Base-by-base conservation (phyloP, 768 basidiomycete species). In the Mrakia hoshinonis region DNA sequence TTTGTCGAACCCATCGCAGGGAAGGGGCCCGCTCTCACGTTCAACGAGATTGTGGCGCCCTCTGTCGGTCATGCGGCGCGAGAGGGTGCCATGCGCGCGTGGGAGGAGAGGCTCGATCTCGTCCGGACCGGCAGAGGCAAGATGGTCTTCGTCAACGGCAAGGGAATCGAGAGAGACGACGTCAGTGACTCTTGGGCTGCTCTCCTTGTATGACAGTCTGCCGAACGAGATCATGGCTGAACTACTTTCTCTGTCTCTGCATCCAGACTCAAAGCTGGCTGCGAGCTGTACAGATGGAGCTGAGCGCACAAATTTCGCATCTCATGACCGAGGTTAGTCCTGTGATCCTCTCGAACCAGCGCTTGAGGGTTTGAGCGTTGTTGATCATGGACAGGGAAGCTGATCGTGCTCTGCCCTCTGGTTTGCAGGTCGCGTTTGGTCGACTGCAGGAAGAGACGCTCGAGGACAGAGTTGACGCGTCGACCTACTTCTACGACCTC, bases 401-500 rank as follows among this genome's bases (percentile, higher is more conserved):
- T n/a, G n/a, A n/a, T 61, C 34, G 3, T 22, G 15, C 58, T 38
- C 58, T 18, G 20, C 58, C 7, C 31, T 18, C 58, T 10, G 6
- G 29, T 12, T 11, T n/a, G 15, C 58, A 61, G 58, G 58, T 61
- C 58, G 58, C 58, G 31, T 61, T 61, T 31, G 58, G 58, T 1
- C 31, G 58, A 9, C 31, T 61, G 15, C 58, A 22, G 0, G 58
- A 61, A 46, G 72, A 73, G 22, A 82, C 83, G 11, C 87, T 90
- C 55, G 83, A 82, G 1, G 79, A 83, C 49, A 79, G 79, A 10
- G 81, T 81, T 7, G 82, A 83, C 39, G 83, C 90, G 67, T 80
- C 85, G 38, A 88, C 83, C 18, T 92, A 90, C 80, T 98, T 97
- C 81, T 97, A 95, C 77, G 91, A 95, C 75, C 83, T 93, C 7